Conservation (phyloP, 192 early-diverging fungal genomes). For the Coemansia sp. region DNA sequence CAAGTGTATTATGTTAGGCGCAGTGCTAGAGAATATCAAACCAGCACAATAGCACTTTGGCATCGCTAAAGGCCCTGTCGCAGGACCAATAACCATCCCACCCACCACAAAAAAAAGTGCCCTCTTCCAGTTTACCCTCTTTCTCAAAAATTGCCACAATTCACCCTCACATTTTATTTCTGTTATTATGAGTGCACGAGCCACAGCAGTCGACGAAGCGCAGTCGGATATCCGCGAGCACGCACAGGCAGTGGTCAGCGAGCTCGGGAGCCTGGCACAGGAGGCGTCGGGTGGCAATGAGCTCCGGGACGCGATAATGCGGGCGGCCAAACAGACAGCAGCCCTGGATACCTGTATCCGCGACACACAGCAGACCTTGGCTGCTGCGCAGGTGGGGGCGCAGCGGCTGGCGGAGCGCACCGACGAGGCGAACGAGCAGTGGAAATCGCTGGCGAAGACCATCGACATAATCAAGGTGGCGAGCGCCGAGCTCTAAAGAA, state of each 20-base stretch:
- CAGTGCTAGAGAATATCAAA: no score
- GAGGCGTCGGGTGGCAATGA: constrained; percentile 48
- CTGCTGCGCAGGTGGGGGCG: constrained; percentile 8
- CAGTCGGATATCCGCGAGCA: constrained; percentile 46
- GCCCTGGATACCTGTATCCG: constrained; percentile 28
- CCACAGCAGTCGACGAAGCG: constrained; percentile 40
- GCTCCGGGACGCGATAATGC: constrained; percentile 30
- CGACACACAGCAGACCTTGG: constrained; percentile 44
- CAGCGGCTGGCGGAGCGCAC: constrained; percentile 17
- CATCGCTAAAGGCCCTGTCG: no score
- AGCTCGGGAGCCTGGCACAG: constrained; percentile 38
- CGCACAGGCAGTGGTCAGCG: constrained; percentile 30
- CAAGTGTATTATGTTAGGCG: not conserved
- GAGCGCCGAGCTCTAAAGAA: constrained; percentile 23
- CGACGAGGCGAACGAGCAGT: constrained; percentile 37
- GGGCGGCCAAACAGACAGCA: constrained; percentile 39
- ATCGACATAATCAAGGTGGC: constrained; percentile 44
- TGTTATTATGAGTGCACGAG: not conserved
- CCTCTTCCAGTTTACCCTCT: not conserved
- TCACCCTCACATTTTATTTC: not conserved
- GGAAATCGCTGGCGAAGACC: constrained; percentile 35
- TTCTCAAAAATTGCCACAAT: not conserved
- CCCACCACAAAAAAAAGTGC: not conserved
- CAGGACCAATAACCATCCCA: not conserved
- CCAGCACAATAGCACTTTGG: no score